phyloP scores from a whole-genome alignment of 78 protist genomes.

The Dictyostelium capitatum region DNA sequence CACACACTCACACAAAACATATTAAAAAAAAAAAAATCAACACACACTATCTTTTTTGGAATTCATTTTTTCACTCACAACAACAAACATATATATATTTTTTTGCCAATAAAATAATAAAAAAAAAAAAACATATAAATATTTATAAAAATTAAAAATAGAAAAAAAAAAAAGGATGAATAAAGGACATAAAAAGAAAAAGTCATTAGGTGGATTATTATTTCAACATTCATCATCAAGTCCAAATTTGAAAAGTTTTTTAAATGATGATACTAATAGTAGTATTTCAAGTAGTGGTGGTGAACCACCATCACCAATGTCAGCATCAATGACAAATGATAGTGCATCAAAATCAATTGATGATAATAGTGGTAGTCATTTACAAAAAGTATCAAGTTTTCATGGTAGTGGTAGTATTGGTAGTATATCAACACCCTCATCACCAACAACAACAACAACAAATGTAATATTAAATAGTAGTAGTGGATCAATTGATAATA shows the following conservation, averaged over 20 bases:
- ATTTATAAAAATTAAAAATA: too few species aligned
- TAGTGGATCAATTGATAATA: neutral
- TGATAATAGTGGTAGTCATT: neutral
- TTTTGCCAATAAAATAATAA: too few species aligned
- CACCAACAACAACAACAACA: neutral
- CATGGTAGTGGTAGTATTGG: too few species aligned
- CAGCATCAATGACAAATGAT: neutral
- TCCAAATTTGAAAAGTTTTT: constrained; percentile 11
- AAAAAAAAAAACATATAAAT: too few species aligned
- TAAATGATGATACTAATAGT: neutral
- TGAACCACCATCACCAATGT: neutral
- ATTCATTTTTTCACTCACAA: too few species aligned
- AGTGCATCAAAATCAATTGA: constrained; percentile 5
- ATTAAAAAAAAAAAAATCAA: too few species aligned
- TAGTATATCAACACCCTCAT: neutral
- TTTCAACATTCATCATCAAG: neutral
- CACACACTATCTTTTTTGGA: too few species aligned
- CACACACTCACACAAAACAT: too few species aligned
- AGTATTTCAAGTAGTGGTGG: neutral
- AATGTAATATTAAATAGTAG: neutral
- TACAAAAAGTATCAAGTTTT: neutral
- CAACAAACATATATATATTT: too few species aligned
- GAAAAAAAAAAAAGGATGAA: too few species aligned
- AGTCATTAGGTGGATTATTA: neutral
- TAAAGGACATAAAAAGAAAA: neutral